Evolutionary conservation across 2,329 filamentous ascomycete genomes (phyloP).

Genomic region (Knufia petricola): DNA sequence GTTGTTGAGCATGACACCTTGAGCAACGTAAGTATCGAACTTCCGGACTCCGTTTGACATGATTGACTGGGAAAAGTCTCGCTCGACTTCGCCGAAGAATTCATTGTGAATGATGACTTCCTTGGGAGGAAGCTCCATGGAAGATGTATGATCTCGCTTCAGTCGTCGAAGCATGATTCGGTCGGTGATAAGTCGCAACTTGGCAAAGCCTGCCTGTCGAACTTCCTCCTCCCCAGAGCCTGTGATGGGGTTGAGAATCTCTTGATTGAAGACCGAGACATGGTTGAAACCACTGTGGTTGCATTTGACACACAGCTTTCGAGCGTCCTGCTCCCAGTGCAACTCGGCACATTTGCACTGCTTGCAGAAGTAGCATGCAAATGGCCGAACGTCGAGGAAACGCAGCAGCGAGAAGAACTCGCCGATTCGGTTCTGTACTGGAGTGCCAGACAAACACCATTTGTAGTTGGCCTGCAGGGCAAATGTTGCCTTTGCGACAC

Average conservation of each 20-base stretch:
- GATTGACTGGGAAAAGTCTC: conserved; percentile 89
- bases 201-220: conserved; percentile 63
- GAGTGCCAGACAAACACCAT: conserved; percentile 92
- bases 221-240: conserved; percentile 42
- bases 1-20: conserved; percentile 89
- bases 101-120: conserved; percentile 86
- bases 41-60: conserved; percentile 83
- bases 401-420: conserved; percentile 92
- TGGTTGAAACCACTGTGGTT: conserved; percentile 55
- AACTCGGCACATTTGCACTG: conserved; percentile 68
- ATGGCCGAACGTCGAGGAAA: conserved; percentile 80
- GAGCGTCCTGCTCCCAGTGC: conserved; percentile 70
- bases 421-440: conserved; percentile 91
- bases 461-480: conserved; percentile 79
- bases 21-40: conserved; percentile 91
- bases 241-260: conserved; percentile 76
- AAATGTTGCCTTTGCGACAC: conserved; percentile 91
- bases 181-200: conserved; percentile 79
- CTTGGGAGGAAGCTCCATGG: conserved; percentile 95
- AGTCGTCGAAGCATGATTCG: conserved; percentile 92
- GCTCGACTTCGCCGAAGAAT: conserved; percentile 93
- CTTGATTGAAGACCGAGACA: conserved; percentile 85
- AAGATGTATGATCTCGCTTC: conserved; percentile 85
- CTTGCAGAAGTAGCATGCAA: conserved; percentile 91
- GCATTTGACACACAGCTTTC: conserved; percentile 63